Evolutionary conservation across 331 rosid genomes (phyloP), one percentile per base, ranked within the genome.

Genomic region (Rhamnella rubrinervis): DNA sequence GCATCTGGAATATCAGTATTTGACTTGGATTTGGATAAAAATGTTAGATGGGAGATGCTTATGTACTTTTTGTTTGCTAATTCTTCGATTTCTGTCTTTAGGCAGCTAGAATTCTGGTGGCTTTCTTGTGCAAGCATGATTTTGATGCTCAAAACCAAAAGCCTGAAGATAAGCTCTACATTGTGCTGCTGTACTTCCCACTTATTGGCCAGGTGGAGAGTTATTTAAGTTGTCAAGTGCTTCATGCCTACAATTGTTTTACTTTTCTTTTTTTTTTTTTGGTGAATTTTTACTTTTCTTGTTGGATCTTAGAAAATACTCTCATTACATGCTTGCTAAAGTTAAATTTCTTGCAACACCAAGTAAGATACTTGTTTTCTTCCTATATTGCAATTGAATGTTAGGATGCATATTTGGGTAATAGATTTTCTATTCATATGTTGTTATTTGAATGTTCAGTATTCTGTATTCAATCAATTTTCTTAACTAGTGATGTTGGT

Each of bases 131-230:
- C 88, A 93, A 93, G 77, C 98, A 93, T 76, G 98, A 89, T 79
- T 93, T 90, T 87, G 98, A 93, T 88, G 86, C 89, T 73, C 88
- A 97, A 80, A 91, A 93, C 88, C 98, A 93, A 75, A 93, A 93
- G 86, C 88, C 90, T 75, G 97, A 93, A 87, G 98, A 93, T 81
- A 93, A 91, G 71, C 81, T 93, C 66, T 93, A 93, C 73, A 93
- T 93, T 76, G 98, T 97, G 51, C 98, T 91, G 86, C 90, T 93
- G 66, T 93, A 93, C 75, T 89, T 91, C 71, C 98, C 98, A 37
- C 95, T 93, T 67, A 78, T 93, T 20, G 98, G 97, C 81, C 98
- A 93, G 97, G 96, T 87, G 71, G 57, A 8, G 68, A 63, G 20
- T 64, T 59, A 49, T 50, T 49, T 64, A 26, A 41, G 17, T 77